These are phyloP conservation scores for Populus davidiana DNA, from an alignment of 345 rosid genomes.

Conservation along the genomic window DNA sequence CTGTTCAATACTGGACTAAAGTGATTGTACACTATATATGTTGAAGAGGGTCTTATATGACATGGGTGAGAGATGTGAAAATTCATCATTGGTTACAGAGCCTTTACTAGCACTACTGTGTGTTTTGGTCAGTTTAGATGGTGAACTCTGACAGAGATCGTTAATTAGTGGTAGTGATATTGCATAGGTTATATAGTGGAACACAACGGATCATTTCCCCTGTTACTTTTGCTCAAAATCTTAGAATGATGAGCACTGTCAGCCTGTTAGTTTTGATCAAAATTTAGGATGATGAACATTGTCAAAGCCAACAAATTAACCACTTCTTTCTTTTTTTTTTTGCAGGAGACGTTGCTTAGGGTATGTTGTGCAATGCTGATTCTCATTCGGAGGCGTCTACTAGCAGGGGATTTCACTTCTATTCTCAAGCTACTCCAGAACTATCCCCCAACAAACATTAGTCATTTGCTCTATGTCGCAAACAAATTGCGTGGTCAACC, in stretches of 20 bases:
- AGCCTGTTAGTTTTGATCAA: not conserved
- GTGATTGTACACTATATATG: not conserved
- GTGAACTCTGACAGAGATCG: not conserved
- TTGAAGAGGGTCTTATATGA: not conserved
- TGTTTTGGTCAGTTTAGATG: not conserved
- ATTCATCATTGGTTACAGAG: not conserved
- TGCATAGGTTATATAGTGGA: not conserved
- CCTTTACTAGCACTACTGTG: not conserved
- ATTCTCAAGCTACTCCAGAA: conserved; percentile 75
- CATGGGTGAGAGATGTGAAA: not conserved
- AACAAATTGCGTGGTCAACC: conserved; percentile 65
- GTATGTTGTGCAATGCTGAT: conserved; percentile 96
- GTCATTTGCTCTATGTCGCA: conserved; percentile 88
- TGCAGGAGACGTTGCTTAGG: conserved; percentile 89
- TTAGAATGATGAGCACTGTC: not conserved
- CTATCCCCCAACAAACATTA: conserved; percentile 73
- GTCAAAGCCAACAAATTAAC: conserved; percentile 6
- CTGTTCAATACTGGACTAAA: not conserved
- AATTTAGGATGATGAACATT: not conserved
- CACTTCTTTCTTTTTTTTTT: not conserved
- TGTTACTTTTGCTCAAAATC: not conserved
- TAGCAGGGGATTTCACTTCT: conserved; percentile 81
- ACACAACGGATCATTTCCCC: not conserved
- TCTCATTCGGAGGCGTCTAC: conserved; percentile 74
- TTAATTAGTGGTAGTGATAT: not conserved